Base-by-base conservation (phyloP, 23 red algal species). In the Gracilaria vermiculophylla region DNA sequence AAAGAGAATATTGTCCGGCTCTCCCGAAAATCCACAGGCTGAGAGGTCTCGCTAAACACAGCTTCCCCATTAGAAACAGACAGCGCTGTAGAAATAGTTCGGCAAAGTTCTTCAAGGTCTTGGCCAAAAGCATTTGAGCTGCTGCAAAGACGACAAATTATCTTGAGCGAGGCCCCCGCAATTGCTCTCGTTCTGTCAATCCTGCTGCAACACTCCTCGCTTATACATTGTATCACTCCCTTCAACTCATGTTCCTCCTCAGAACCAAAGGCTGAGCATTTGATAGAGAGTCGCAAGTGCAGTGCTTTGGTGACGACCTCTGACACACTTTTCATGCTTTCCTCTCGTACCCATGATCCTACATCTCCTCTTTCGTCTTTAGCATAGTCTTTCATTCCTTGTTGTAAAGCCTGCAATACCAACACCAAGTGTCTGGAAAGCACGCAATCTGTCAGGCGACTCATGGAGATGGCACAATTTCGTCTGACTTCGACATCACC, bases 331-430 rank as follows among this genome's bases (percentile, higher is more conserved):
- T 42, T 76, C 85, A 95, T 88, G 31, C 61, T 55, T 23, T 86
- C 82, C 41, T 91, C 88, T 20, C 94, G 85, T 36, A 95, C 94
- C 94, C 85, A 95, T 42, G 87, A 91, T 49, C 94, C 94, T 17
- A 95, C 54, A 90, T 95, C 94, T 14, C 94, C 94, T 35, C 94
- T 86, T 58, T 85, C 88, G 52, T 90, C 94, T 19, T 62, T 89
- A 2, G 85, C 76, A 33, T 73, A 82, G 54, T 95, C 94, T 37
- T 72, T 71, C 50, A 89, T 83, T 24, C 83, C 94, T 24, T 34
- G 2, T 28, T 52, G 35, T n/a, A 95, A 25, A 28, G 65, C 67
- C 25, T 34, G 7, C 16, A 90, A 20, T n/a, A 84, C 66, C 0
- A 42, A 15, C 3, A 43, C 53, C 9, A 81, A 39, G 19, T 40